These are phyloP conservation scores for Erodium texanum DNA, from an alignment of 441 rosid species.

Conservation along the genomic window DNA sequence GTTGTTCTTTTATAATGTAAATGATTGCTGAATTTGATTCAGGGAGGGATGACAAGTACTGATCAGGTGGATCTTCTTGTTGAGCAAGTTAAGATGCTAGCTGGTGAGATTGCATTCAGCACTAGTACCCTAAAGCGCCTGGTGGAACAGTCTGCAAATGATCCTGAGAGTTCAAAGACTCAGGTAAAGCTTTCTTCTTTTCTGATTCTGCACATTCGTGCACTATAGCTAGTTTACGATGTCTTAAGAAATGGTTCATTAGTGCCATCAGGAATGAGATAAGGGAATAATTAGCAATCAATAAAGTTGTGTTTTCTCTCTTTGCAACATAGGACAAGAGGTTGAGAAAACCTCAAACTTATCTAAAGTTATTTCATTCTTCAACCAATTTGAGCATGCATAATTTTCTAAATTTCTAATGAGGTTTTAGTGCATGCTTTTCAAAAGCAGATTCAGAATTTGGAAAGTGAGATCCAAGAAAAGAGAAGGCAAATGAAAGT, in stretches of 20 bases:
- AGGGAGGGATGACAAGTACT: slow-evolving; percentile 61
- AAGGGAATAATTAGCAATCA: background rate
- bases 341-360: background rate
- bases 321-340: background rate
- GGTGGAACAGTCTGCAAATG: slow-evolving; percentile 75
- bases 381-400: no score
- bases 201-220: no score
- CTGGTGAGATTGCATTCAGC: slow-evolving; percentile 96
- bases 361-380: slow-evolving; percentile 3
- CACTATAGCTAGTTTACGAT: no score
- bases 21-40: slow-evolving; percentile 13
- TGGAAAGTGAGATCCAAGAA: slow-evolving; percentile 84
- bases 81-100: slow-evolving; percentile 99
- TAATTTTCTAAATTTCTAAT: no score
- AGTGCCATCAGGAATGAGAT: no score
- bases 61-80: slow-evolving; percentile 96
- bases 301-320: background rate
- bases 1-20: background rate
- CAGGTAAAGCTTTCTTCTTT: slow-evolving; percentile 40
- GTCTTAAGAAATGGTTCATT: no score
- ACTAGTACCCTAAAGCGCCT: slow-evolving; percentile 91
- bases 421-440: no score
- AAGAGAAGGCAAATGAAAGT: slow-evolving; percentile 83
- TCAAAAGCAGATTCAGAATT: slow-evolving; percentile 55
- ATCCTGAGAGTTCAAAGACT: slow-evolving; percentile 71